Evolutionary conservation across 2,329 filamentous ascomycete species (phyloP).

Genomic region (Alternaria angustiovoidea): DNA sequence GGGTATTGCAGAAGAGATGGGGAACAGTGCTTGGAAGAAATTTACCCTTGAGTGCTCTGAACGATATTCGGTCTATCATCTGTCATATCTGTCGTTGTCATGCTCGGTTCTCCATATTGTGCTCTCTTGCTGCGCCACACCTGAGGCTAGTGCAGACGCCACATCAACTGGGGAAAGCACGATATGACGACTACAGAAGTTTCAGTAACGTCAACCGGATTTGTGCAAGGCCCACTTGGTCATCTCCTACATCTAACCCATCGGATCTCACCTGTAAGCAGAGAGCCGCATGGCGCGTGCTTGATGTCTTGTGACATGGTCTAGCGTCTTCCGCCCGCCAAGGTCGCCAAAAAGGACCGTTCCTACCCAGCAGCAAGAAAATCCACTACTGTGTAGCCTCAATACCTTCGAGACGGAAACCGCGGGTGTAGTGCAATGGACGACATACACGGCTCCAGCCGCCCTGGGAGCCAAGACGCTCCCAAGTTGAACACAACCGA

Average conservation of each 20-base stretch:
- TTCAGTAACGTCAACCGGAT: neutral
- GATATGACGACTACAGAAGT: neutral
- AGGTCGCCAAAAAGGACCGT: conserved; percentile 1
- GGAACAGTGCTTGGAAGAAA: neutral
- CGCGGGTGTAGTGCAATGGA: neutral
- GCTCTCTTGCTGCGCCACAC: neutral
- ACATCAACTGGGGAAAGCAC: neutral
- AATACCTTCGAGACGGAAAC: neutral
- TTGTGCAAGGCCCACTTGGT: neutral
- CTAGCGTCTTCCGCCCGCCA: conserved; percentile 2
- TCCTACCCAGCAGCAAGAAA: neutral
- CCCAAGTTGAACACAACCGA: conserved; percentile 29
- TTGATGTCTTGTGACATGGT: conserved; percentile 2
- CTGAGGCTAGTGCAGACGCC: neutral
- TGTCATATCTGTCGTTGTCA: neutral
- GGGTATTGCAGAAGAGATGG: neutral
- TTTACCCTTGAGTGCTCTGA: neutral
- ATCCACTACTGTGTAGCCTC: neutral
- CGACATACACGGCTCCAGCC: neutral
- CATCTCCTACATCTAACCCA: neutral
- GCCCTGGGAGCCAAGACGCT: conserved; percentile 9
- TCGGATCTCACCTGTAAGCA: neutral
- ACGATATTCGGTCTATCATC: rapidly evolving
- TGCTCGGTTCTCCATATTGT: neutral
- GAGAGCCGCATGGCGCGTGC: conserved; percentile 4